Conservation (phyloP, 2,329 filamentous ascomycete genomes). For the Coniochaeta sp. region DNA sequence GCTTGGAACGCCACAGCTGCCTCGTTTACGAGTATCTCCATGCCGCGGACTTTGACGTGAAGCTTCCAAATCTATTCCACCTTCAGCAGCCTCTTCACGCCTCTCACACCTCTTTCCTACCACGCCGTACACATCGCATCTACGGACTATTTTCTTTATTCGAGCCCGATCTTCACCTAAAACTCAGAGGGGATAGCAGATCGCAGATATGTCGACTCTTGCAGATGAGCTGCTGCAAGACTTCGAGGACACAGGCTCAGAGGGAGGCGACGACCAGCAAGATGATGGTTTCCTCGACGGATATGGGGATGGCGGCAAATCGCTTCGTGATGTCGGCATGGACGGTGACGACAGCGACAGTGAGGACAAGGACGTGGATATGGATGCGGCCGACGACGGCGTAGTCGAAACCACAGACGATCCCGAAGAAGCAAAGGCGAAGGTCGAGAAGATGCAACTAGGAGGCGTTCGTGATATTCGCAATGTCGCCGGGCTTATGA, state of each 20-base stretch:
- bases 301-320: slow-evolving; percentile 18
- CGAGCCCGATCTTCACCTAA: no score
- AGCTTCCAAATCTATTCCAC: neutral
- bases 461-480: slow-evolving; percentile 68
- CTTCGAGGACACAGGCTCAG: slow-evolving; percentile 75
- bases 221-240: slow-evolving; percentile 90
- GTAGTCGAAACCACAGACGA: slow-evolving; percentile 47
- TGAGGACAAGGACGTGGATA: slow-evolving; percentile 53
- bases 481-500: slow-evolving; percentile 73
- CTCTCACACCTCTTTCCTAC: neutral
- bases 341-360: slow-evolving; percentile 54
- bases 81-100: neutral
- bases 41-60: neutral
- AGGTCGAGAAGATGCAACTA: slow-evolving; percentile 77
- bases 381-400: slow-evolving; percentile 38
- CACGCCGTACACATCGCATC: neutral
- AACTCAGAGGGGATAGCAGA: neutral
- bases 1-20: neutral
- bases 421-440: slow-evolving; percentile 64
- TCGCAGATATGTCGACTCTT: slow-evolving; percentile 69
- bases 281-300: slow-evolving; percentile 33
- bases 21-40: neutral
- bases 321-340: slow-evolving; percentile 37
- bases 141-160: neutral
- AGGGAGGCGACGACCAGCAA: slow-evolving; percentile 56